A percentile compares a stretch with the other conserved stretches of the same genome.
phyloP scores from a whole-genome alignment of 345 rosid genomes.

The Pistacia vera region DNA sequence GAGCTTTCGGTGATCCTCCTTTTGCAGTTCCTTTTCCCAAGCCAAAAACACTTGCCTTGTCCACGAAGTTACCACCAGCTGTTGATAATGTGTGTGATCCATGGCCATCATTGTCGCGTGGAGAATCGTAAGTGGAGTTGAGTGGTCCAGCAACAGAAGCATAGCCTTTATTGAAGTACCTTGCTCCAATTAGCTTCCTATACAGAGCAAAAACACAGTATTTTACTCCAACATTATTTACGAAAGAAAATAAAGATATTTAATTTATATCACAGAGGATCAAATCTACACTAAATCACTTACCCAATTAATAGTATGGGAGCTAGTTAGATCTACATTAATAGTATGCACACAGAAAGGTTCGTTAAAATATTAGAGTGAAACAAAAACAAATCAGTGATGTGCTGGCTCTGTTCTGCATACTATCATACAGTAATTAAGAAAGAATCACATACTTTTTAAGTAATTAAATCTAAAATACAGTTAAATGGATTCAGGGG shows the following conservation, averaged over 20 bases:
- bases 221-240: neutral
- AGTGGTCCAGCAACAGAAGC: constrained; percentile 45
- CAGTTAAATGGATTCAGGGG: neutral
- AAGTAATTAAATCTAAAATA: neutral
- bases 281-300: too few relatives aligned
- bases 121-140: constrained; percentile 50
- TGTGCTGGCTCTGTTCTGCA: neutral
- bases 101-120: constrained; percentile 83
- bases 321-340: too few relatives aligned
- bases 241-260: too few relatives aligned
- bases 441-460: neutral
- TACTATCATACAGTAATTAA: neutral
- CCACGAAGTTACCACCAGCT: constrained; percentile 67
- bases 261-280: too few relatives aligned
- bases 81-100: constrained; percentile 93
- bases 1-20: constrained; percentile 83
- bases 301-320: too few relatives aligned
- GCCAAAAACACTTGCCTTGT: constrained; percentile 54
- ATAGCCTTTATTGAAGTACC: constrained; percentile 58
- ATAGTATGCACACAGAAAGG: too few relatives aligned
- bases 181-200: constrained; percentile 80
- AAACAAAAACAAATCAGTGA: neutral
- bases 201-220: neutral
- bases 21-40: constrained; percentile 67
- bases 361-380: too few relatives aligned